These are phyloP conservation scores for Stachybotrys chartarum DNA, from an alignment of 2,329 filamentous ascomycete species.

Conservation along the genomic window DNA sequence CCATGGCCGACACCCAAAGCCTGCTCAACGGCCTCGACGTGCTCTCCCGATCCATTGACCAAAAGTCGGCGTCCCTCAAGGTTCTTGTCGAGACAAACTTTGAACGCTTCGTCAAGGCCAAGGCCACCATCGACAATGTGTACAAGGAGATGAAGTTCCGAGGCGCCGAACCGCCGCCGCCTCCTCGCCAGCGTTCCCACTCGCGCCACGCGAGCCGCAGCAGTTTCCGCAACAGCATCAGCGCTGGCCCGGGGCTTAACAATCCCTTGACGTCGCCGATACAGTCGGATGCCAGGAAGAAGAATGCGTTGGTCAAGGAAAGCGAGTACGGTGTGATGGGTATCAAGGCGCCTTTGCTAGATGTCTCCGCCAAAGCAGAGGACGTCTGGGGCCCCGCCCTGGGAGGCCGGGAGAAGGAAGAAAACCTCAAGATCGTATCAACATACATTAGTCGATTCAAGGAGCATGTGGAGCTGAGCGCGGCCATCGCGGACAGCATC, in stretches of 20 bases:
- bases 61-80: conserved; percentile 95
- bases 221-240: conserved; percentile 51
- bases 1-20: conserved; percentile 73
- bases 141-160: conserved; percentile 94
- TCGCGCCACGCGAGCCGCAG: conserved; percentile 62
- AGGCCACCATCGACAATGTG: conserved; percentile 96
- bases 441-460: conserved; percentile 71
- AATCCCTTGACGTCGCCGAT: conserved; percentile 28
- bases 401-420: conserved; percentile 85
- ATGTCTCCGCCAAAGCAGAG: conserved; percentile 89
- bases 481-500: conserved; percentile 73
- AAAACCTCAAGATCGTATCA: conserved; percentile 72
- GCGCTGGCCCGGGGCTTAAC: conserved; percentile 25
- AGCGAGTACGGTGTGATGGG: conserved; percentile 84
- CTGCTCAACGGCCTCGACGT: conserved; percentile 77
- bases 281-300: conserved; percentile 56
- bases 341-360: conserved; percentile 80
- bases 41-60: conserved; percentile 86
- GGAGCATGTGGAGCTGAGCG: conserved; percentile 74
- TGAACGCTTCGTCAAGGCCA: conserved; percentile 93
- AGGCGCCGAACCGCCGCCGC: conserved; percentile 45
- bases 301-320: conserved; percentile 88
- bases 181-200: conserved; percentile 39
- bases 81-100: conserved; percentile 97
- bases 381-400: conserved; percentile 96